Conservation (phyloP, 805 yeast species). For the Saturnispora gosingensis region DNA sequence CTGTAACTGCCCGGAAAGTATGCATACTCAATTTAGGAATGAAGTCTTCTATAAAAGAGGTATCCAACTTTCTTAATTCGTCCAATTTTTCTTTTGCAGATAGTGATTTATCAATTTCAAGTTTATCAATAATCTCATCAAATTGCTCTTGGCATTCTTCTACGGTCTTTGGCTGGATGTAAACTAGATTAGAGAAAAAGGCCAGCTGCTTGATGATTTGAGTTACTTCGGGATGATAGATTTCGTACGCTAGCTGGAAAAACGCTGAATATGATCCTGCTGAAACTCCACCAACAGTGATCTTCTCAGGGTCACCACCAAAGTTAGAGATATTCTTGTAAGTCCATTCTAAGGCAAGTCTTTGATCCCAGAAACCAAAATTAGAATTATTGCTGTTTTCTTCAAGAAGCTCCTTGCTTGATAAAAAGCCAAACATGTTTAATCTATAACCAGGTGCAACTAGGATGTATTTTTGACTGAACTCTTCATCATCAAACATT, state of each 20-base stretch:
- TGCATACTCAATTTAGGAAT: slow-evolving; percentile 14
- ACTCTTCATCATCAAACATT: slow-evolving; percentile 22
- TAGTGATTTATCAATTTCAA: slow-evolving; percentile 14
- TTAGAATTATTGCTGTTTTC: slow-evolving; percentile 25
- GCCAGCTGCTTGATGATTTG: slow-evolving; percentile 32
- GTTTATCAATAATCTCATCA: slow-evolving; percentile 26
- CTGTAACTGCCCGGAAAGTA: slow-evolving; percentile 33
- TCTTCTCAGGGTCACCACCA: slow-evolving; percentile 37
- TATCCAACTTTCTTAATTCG: slow-evolving; percentile 8
- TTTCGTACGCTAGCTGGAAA: slow-evolving; percentile 34
- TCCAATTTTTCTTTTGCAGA: slow-evolving; percentile 10
- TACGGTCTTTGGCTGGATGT: slow-evolving; percentile 31
- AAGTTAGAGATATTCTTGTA: slow-evolving; percentile 32
- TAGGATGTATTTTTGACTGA: slow-evolving; percentile 29
- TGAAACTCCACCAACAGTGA: slow-evolving; percentile 38
- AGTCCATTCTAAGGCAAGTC: slow-evolving; percentile 38
- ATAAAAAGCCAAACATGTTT: slow-evolving; percentile 30
- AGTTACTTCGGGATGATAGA: slow-evolving; percentile 31
- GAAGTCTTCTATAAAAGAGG: slow-evolving; percentile 17
- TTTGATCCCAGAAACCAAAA: slow-evolving; percentile 40
- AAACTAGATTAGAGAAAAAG: slow-evolving; percentile 30
- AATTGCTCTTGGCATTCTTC: slow-evolving; percentile 30
- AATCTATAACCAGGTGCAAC: slow-evolving; percentile 34
- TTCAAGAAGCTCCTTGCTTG: slow-evolving; percentile 30
- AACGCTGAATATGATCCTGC: slow-evolving; percentile 39